Evolutionary conservation across 169 alveolate genomes (phyloP).

Genomic region (Cryptosporidium sp.): DNA sequence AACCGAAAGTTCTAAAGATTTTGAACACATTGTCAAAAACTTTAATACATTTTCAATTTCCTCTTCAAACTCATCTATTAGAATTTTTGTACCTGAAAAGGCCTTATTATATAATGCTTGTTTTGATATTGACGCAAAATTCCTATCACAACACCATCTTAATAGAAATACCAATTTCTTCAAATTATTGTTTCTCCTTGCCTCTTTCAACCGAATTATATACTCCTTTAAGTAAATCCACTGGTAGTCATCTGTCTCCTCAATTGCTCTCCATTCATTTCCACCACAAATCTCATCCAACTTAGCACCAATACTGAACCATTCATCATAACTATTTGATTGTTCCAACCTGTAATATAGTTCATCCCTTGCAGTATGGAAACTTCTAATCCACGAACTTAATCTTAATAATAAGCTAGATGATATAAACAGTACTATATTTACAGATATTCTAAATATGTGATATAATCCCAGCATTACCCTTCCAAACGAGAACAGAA

Average conservation of each 20-base stretch:
- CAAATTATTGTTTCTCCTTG: slow-evolving; percentile 33
- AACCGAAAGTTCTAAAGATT: not conserved
- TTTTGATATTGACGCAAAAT: slow-evolving; percentile 71
- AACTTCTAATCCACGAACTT: slow-evolving; percentile 46
- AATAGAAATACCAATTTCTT: slow-evolving; percentile 47
- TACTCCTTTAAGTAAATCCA: slow-evolving; percentile 53
- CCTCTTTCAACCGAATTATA: slow-evolving; percentile 37
- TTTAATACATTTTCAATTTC: slow-evolving; percentile 47
- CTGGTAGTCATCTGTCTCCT: slow-evolving; percentile 74
- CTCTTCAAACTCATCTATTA: slow-evolving; percentile 65
- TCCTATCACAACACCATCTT: slow-evolving; percentile 66
- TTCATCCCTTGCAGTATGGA: slow-evolving; percentile 47
- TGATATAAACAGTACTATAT: slow-evolving; percentile 25
- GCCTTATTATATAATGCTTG: slow-evolving; percentile 63
- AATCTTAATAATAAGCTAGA: slow-evolving; percentile 66
- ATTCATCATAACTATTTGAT: slow-evolving; percentile 73
- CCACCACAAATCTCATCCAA: slow-evolving; percentile 68
- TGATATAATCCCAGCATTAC: slow-evolving; percentile 69
- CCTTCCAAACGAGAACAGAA: slow-evolving; percentile 62
- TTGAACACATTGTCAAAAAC: slow-evolving; percentile 8
- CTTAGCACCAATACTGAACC: slow-evolving; percentile 58
- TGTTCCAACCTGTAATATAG: slow-evolving; percentile 43
- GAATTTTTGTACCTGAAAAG: slow-evolving; percentile 61
- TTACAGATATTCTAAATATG: slow-evolving; percentile 43
- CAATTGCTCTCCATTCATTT: slow-evolving; percentile 60